phyloP scores from a whole-genome alignment of 441 rosid species.

The Bruguiera hainesii region DNA sequence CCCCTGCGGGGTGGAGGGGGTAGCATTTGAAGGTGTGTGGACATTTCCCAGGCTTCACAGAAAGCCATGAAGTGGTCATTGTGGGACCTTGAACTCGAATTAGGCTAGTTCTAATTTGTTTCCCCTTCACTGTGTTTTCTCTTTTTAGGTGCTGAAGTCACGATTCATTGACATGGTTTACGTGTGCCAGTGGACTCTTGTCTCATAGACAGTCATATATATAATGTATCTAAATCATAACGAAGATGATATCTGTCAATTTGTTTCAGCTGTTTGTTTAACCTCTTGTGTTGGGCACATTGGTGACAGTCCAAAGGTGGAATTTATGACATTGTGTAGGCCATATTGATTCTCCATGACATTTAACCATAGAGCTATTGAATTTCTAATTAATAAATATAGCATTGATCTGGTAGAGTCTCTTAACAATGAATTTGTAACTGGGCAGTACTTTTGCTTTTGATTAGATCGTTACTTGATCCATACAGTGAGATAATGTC shows the following conservation, averaged over 20 bases:
- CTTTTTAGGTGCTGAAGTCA: too few species aligned
- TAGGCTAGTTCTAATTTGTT: background rate
- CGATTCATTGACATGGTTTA: too few species aligned
- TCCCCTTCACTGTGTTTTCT: background rate
- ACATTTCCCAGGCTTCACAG: background rate
- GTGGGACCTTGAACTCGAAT: background rate
- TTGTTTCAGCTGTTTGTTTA: background rate
- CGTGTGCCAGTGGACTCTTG: too few species aligned
- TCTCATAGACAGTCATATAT: too few species aligned
- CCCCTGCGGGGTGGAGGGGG: background rate
- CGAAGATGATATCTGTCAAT: background rate
- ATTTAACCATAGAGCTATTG: background rate
- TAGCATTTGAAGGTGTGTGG: too few species aligned
- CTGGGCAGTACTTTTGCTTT: background rate
- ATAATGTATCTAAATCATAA: too few species aligned
- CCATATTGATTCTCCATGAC: background rate
- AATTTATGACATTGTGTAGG: too few species aligned
- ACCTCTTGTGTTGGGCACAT: background rate
- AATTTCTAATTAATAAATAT: background rate
- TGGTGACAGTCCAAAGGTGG: background rate
- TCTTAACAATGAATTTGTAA: background rate
- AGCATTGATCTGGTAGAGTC: background rate
- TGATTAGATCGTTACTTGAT: background rate
- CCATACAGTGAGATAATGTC: background rate
- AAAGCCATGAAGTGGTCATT: too few species aligned